Base-by-base conservation (phyloP, 1,139 yeast genomes). In the Candida tropicalis region DNA sequence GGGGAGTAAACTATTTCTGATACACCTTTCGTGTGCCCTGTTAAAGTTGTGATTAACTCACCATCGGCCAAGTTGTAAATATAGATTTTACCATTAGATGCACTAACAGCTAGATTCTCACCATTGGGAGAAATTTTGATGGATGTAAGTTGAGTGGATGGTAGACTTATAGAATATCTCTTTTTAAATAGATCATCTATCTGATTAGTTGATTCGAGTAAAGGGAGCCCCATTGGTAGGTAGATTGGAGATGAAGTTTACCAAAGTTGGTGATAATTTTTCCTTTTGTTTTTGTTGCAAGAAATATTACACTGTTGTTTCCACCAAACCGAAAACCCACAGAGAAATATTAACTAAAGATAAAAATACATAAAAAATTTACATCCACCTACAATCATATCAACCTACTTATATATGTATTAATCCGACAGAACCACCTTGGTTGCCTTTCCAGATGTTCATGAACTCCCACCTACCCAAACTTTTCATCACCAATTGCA, bases 1-100 rank as follows among this genome's bases (percentile, higher is more conserved):
- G 93, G 91, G 0, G 93, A 80, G 80, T 90, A 93, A 25, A 77
- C 75, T 1, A 89, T 56, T 48, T 83, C 88, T 5, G 88, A 82
- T 3, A 89, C 67, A 0, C 96, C 95, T 41, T 68, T 73, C 3
- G 77, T 60, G 55, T 89, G 97, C 1, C 91, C 93, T 5, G 54
- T 57, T 5, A 86, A 59, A 3, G 72, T 67, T 13, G 73, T 58
- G 5, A 69, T 46, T n/a, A 54, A 36, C 12, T 46, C 31, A 5
- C 62, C 67, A 5, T 49, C 43, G 1, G 32, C 38, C 12, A 58
- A 39, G 15, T 55, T 40, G 44, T 62, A 65, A 1, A 69, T 50
- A 22, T 62, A 58, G 4, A 69, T 59, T 3, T 50, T 49, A 1
- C 69, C 64, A 35, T 57, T 63, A 1, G 74, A 59, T 0, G 70